Conservation (phyloP, 148 eudicot species). For the Cornus kousa region DNA sequence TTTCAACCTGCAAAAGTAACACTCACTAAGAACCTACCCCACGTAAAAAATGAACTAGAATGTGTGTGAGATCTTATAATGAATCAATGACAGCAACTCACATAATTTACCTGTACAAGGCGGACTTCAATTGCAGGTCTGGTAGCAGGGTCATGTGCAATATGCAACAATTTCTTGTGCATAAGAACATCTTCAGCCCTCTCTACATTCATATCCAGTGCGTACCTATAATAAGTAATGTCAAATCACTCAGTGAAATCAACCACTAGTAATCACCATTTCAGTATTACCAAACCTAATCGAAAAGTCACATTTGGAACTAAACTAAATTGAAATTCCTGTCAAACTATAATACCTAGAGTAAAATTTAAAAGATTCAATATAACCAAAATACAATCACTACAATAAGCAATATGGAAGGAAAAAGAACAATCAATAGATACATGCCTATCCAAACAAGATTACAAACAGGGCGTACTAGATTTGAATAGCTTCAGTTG, state of each 20-base stretch:
- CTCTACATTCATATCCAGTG: constrained; percentile 75
- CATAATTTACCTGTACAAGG: constrained; percentile 55
- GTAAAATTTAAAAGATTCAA: background rate
- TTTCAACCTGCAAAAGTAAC: too few relatives aligned
- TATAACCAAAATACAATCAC: background rate
- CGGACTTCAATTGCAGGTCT: constrained; percentile 63
- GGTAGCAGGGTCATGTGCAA: constrained; percentile 53
- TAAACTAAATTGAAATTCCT: background rate
- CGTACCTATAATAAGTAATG: constrained; percentile 44
- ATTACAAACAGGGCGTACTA: background rate
- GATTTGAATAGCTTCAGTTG: background rate
- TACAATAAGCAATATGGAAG: background rate
- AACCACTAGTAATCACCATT: background rate
- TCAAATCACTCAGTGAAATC: background rate
- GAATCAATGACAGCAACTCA: background rate
- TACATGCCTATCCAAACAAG: too few relatives aligned
- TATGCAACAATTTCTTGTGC: constrained; percentile 65
- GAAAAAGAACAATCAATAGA: background rate
- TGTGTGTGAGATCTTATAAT: background rate
- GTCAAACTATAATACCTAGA: background rate
- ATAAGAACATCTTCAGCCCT: constrained; percentile 72
- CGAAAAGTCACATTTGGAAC: background rate
- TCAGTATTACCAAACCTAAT: background rate
- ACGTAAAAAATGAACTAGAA: too few relatives aligned
- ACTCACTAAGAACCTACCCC: background rate